phyloP scores from a whole-genome alignment of 2,329 filamentous ascomycete genomes.

The Fusarium transvaalense region DNA sequence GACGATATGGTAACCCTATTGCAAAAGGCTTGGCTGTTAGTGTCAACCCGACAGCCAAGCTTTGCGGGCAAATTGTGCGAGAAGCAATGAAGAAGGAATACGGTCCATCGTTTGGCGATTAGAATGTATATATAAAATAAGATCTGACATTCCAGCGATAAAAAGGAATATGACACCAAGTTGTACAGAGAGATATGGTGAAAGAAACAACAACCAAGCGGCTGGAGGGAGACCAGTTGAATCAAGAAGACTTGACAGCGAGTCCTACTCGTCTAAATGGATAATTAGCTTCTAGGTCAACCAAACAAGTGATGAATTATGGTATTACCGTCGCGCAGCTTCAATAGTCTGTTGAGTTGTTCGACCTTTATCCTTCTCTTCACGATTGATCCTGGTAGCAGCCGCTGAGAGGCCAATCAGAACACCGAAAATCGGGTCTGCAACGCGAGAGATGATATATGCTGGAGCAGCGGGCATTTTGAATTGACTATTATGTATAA shows the following conservation, averaged over 20 bases:
- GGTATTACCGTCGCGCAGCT: constrained; percentile 57
- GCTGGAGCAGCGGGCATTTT: constrained; percentile 64
- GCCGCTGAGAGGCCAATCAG: constrained; percentile 68
- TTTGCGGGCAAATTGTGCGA: constrained; percentile 76
- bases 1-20: constrained; percentile 74
- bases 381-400: constrained; percentile 69
- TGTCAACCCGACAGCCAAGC: constrained; percentile 76
- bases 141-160: constrained; percentile 9
- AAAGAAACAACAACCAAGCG: not conserved
- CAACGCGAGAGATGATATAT: constrained; percentile 71
- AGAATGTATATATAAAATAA: constrained; percentile 25
- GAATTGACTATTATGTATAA: constrained; percentile 12
- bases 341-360: constrained; percentile 64
- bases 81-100: constrained; percentile 79
- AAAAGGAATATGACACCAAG: constrained; percentile 5
- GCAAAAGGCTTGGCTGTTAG: constrained; percentile 73
- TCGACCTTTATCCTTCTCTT: constrained; percentile 69
- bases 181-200: not conserved
- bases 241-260: constrained; percentile 41
- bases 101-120: constrained; percentile 62
- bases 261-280: constrained; percentile 51
- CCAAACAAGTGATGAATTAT: not conserved
- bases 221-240: not conserved
- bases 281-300: constrained; percentile 14
- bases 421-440: constrained; percentile 70